Evolutionary conservation across 352 stramenopile genomes (phyloP), one percentile per base, ranked within the genome.

Genomic region (Pythium insidiosum): DNA sequence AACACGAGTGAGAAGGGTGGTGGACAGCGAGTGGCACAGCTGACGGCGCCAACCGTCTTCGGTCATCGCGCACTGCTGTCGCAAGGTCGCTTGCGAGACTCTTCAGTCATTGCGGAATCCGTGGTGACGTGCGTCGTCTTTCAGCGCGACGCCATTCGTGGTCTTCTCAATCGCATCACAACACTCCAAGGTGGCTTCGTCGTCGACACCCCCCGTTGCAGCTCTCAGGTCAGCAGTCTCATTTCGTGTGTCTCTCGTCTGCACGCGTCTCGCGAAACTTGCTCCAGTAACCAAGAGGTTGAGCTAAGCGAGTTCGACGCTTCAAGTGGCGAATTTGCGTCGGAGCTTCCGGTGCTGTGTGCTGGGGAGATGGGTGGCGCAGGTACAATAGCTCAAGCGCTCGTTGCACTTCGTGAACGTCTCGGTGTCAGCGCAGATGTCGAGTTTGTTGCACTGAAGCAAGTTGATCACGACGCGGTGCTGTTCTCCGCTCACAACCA

Each of bases 131-230:
- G 37, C 25, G 19, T 43, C 10, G 37, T 43, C 19, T 21, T 29
- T 19, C 37, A 24, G 10, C 37, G 37, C 11, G 37, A 43, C 19
- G 25, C 19, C 37, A n/a, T 43, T 19, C 15, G 12, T n/a, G 37
- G 6, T n/a, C 9, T 19, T n/a, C 11, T 43, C 37, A 19, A 12
- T 24, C 15, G 25, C 10, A 43, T 19, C 37, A 28, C 37, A 19
- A 28, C 37, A 19, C 19, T 43, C 9, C 22, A 28, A 24, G 37
- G 25, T 43, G 37, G 37, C 37, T 43, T 43, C 19, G 37, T 43
- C 9, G 15, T 19, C 19, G 37, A 28, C 28, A 15, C 9, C 28
- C 15, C 9, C 15, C 28, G 28, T 9, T 33, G 28, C 15, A 9
- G 28, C 9, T 33, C 9, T 33, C 28, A 15, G 28, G 28, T 15